Evolutionary conservation across 257 asterid genomes (phyloP).

Genomic region (Ophiorrhiza pumila): DNA sequence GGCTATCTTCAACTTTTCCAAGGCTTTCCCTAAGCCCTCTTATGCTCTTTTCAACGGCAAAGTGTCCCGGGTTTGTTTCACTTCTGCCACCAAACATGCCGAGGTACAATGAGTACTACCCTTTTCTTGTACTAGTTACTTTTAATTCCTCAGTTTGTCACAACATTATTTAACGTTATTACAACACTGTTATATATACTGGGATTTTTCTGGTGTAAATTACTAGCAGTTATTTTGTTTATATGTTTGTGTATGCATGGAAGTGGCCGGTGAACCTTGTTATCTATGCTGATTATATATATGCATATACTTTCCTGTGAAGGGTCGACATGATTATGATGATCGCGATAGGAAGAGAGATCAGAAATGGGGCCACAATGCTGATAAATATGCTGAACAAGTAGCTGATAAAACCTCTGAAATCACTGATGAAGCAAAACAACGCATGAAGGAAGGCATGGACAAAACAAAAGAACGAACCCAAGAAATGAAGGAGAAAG

Average conservation of each 20-base stretch:
- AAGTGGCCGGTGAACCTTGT: no score
- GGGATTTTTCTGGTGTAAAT: not conserved
- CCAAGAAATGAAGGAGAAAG: slow-evolving; percentile 41
- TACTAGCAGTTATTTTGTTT: not conserved
- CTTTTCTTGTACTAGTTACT: no score
- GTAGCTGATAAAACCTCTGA: slow-evolving; percentile 8
- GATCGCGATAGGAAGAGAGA: slow-evolving; percentile 39
- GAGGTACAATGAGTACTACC: slow-evolving; percentile 29
- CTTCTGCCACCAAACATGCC: slow-evolving; percentile 44
- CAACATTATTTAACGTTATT: no score
- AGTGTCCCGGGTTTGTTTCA: slow-evolving; percentile 54
- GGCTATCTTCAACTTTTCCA: slow-evolving; percentile 37
- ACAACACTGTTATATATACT: no score
- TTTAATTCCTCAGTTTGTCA: no score
- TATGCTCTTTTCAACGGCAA: slow-evolving; percentile 33
- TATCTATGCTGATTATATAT: not conserved
- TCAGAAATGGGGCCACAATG: slow-evolving; percentile 21
- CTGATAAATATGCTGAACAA: slow-evolving; percentile 28
- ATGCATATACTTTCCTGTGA: not conserved
- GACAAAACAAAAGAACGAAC: slow-evolving; percentile 31
- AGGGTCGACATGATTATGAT: slow-evolving; percentile 45
- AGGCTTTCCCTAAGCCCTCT: slow-evolving; percentile 34
- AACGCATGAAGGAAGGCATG: slow-evolving; percentile 20
- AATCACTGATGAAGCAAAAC: slow-evolving; percentile 13
- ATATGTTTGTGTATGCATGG: no score